Base-by-base conservation (phyloP, 495 filamentous ascomycete species). In the Aspergillus bertholletiae region DNA sequence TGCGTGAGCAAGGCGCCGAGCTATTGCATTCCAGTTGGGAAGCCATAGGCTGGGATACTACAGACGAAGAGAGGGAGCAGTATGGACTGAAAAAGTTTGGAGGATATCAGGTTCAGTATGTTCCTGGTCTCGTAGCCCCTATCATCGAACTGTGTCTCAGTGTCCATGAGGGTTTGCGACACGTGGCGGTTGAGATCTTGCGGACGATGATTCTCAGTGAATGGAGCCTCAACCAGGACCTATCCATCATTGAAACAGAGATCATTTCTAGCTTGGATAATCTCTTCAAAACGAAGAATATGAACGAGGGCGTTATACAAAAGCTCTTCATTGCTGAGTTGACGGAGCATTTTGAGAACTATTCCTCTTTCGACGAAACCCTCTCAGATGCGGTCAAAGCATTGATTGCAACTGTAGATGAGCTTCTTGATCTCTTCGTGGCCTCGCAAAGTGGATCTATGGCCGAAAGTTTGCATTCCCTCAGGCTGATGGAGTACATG, bases 161-260 rank as follows among this genome's bases (percentile, higher is more conserved):
- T 63, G 92, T 97, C 7, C 94, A 99, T 55, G 91, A 96, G 65
- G 91, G 92, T 2, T 72, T 99, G 52, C 80, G 95, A 54, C 83
- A 84, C 54, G 93, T 94, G 61, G 94, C 94, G 11, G 89, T 97
- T 24, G 88, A 93, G 72, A 88, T 97, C 27, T 72, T 99, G 35
- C 90, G 96, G 64, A 95, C 89, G 12, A 97, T 99, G 95, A 96
- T 97, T 51, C 84, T 97, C 56, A 95, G 92, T 67, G 93, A 97
- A 72, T 99, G 94, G 94, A 93, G 88, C n/a, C 72, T 97, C 51
- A 96, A 90, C 61, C 86, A 96, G 64, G 92, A 97, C 62, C 74
- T 99, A 20, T 88, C 85, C 12, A 86, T 95, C 53, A 88, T 99
- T 49, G 92, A 97, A 67, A 92, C 91, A 5, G 95, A 96, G 72